Percentiles rank a stretch among this genome's conserved stretches.
These are phyloP conservation scores for Sugiyamaella novakii DNA, from an alignment of 1,139 yeast genomes.

Conservation along the genomic window DNA sequence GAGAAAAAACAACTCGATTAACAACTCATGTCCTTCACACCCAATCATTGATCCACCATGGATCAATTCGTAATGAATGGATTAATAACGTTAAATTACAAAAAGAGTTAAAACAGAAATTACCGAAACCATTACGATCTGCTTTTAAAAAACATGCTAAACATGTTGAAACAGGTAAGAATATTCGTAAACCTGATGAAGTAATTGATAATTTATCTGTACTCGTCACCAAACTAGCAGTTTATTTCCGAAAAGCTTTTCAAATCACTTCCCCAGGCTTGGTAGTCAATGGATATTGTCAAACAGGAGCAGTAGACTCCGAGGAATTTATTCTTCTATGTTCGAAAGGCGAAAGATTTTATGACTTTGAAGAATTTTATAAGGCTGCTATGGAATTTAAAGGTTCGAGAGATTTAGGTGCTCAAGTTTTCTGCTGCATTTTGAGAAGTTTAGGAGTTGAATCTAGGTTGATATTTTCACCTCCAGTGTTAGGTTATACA, in stretches of 20 bases:
- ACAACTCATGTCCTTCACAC: conserved; percentile 19
- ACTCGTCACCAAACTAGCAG: conserved; percentile 15
- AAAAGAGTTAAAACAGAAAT: conserved; percentile 12
- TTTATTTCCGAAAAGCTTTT: conserved; percentile 13
- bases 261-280: conserved; percentile 11
- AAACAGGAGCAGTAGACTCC: not conserved
- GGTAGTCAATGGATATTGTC: conserved; percentile 8
- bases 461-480: conserved; percentile 68
- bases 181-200: conserved; percentile 11
- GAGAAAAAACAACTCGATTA: conserved; percentile 12
- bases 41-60: conserved; percentile 18
- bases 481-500: conserved; percentile 49
- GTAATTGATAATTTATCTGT: conserved; percentile 10
- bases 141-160: conserved; percentile 17
- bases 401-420: conserved; percentile 70
- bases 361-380: conserved; percentile 14
- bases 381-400: conserved; percentile 14
- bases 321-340: conserved; percentile 9
- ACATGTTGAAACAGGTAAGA: conserved; percentile 16
- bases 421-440: conserved; percentile 72
- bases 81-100: conserved; percentile 18
- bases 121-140: conserved; percentile 17
- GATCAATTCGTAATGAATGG: conserved; percentile 21
- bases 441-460: conserved; percentile 64
- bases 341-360: conserved; percentile 9